Evolutionary conservation across 495 filamentous ascomycete species (phyloP).

Genomic region (Neohortaea acidophila): DNA sequence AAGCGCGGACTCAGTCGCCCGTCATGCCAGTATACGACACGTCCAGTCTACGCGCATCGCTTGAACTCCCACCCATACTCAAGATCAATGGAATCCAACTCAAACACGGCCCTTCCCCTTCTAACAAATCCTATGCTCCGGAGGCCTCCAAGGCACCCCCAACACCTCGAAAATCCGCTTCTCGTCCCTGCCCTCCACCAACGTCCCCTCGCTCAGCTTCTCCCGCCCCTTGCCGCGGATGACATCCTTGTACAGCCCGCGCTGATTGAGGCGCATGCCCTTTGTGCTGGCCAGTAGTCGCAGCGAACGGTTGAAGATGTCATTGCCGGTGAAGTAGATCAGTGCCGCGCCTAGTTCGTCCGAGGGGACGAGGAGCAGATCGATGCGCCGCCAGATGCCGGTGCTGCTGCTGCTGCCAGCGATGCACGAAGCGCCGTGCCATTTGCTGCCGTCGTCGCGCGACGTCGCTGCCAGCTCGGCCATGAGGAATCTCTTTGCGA

Average conservation of each 20-base stretch:
- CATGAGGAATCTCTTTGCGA: constrained; percentile 44
- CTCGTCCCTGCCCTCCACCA: constrained; percentile 68
- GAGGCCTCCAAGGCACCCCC: constrained; percentile 76
- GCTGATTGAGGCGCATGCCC: constrained; percentile 74
- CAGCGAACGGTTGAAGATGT: constrained; percentile 89
- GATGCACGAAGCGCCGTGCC: constrained; percentile 73
- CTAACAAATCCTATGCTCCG: constrained; percentile 66
- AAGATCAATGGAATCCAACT: constrained; percentile 5
- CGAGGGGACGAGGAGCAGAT: constrained; percentile 73
- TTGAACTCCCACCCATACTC: too few species aligned
- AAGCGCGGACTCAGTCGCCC: too few species aligned
- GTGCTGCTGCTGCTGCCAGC: constrained; percentile 23
- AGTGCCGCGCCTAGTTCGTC: constrained; percentile 73
- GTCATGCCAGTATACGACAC: too few species aligned
- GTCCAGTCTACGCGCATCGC: too few species aligned
- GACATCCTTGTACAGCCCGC: constrained; percentile 63
- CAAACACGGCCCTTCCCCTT: too few species aligned
- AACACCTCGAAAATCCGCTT: constrained; percentile 72
- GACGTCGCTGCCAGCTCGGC: constrained; percentile 34
- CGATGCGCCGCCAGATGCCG: constrained; percentile 59
- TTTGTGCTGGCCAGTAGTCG: constrained; percentile 70
- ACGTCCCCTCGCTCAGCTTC: constrained; percentile 54
- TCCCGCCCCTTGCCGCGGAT: constrained; percentile 41
- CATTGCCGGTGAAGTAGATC: constrained; percentile 92
- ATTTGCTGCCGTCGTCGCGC: constrained; percentile 47